These are phyloP conservation scores for Xylaria polymorpha DNA, from an alignment of 2,329 filamentous ascomycete genomes.

Conservation along the genomic window DNA sequence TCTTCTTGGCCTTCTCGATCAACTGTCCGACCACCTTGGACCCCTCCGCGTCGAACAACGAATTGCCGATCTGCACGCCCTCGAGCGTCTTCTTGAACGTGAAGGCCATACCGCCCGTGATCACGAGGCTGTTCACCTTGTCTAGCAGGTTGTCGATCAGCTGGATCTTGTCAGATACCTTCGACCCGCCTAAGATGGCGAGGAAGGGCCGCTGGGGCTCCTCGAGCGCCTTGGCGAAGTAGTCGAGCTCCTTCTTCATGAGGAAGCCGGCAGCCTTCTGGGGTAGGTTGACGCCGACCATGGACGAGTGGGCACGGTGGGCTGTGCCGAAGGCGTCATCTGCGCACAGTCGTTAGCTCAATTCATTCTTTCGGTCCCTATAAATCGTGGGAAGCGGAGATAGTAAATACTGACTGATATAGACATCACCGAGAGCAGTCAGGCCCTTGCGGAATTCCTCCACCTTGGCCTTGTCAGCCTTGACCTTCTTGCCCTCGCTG, in stretches of 20 bases:
- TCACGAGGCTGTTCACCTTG: conserved; percentile 96
- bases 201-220: conserved; percentile 94
- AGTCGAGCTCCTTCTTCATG: conserved; percentile 99
- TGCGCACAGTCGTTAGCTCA: conserved; percentile 51
- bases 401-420: conserved; percentile 78
- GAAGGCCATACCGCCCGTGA: conserved; percentile 98
- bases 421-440: conserved; percentile 94
- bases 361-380: background rate
- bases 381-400: conserved; percentile 28
- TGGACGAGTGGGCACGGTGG: conserved; percentile 98
- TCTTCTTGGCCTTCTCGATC: conserved; percentile 94
- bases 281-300: conserved; percentile 95
- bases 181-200: conserved; percentile 96
- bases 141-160: conserved; percentile 98
- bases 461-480: conserved; percentile 94
- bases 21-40: conserved; percentile 90
- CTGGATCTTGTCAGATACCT: conserved; percentile 99
- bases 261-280: conserved; percentile 98
- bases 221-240: conserved; percentile 98
- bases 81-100: conserved; percentile 99
- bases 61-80: conserved; percentile 88
- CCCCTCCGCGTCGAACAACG: conserved; percentile 92
- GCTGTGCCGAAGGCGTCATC: conserved; percentile 99
- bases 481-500: conserved; percentile 93
- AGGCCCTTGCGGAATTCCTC: conserved; percentile 94